Evolutionary conservation across 2,329 filamentous ascomycete genomes (phyloP), one percentile per base, ranked within the genome.

Genomic region (Huntiella moniliformis): DNA sequence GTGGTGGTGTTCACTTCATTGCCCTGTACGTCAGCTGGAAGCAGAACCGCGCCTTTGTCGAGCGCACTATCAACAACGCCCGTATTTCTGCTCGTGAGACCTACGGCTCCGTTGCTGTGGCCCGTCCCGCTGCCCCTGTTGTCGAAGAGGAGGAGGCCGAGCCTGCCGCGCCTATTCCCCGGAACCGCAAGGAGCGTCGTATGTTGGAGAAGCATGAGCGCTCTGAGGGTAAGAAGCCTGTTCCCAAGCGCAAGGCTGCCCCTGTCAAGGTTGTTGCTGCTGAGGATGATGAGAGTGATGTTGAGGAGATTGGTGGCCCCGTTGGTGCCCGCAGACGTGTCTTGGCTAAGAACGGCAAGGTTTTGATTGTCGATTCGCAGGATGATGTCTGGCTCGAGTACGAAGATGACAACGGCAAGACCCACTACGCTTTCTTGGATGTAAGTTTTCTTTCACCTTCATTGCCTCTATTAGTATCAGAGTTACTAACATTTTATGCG

Each of bases 371-470:
- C 3, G 88, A 98, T 62, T 84, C 83, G 1, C 67, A 80, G 7
- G 91, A 91, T 22, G 86, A 95, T 55, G 91, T 98, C 10, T 98
- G 84, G 58, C 68, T 98, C n/a, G 87, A 96, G 62, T 83, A 93
- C 57, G 73, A 84, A 55, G 84, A 85, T 44, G 86, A 87, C 53
- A 84, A 95, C 17, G 91, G 91, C 45, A 76, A 82, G 46, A 72
- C 76, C 31, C 74, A 82, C 53, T 84, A 95, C 58, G 93, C 79
- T 58, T 66, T 95, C 52, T 76, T 98, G 50, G 88, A 98, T 59
- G 77, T 95, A 64, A 70, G 81, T 73, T 44, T 7, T 18, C 28
- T 13, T 13, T 11, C 10, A 22, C 18, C 36, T 12, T 41, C 4
- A 15, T 17, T 6, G 13, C 11, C 6, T 15, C 11, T 37, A 28